Conservation (phyloP, 306 rosid genomes). For the Sicyos baderoa region DNA sequence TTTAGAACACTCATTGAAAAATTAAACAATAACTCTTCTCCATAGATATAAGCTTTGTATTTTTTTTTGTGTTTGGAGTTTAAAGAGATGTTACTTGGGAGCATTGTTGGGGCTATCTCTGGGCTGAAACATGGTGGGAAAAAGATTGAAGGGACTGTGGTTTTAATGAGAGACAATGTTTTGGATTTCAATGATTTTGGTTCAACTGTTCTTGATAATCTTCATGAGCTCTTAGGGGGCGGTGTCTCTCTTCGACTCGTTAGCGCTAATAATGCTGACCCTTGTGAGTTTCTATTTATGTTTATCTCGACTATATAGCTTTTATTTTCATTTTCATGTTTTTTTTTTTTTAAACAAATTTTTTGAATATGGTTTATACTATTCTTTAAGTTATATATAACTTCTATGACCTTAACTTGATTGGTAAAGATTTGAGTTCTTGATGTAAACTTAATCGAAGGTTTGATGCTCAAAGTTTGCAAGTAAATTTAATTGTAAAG, state of each 20-base stretch:
- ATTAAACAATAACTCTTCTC: neutral
- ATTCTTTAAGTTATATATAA: too few relatives aligned
- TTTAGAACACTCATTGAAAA: neutral
- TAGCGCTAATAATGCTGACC: slow-evolving; percentile 18
- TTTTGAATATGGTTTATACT: too few relatives aligned
- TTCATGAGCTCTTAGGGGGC: slow-evolving; percentile 16
- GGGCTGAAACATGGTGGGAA: slow-evolving; percentile 8
- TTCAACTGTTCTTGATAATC: slow-evolving; percentile 13
- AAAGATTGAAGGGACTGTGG: slow-evolving; percentile 21
- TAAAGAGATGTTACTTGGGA: neutral
- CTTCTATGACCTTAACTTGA: too few relatives aligned
- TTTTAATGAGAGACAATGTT: slow-evolving; percentile 19
- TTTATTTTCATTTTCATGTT: neutral
- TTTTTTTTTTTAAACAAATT: neutral
- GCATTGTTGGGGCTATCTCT: slow-evolving; percentile 3
- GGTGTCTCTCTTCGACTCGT: slow-evolving; percentile 16
- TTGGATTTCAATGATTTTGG: slow-evolving; percentile 20
- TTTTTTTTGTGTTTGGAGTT: neutral
- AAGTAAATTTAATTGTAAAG: too few relatives aligned
- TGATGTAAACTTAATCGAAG: too few relatives aligned
- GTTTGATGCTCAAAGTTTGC: too few relatives aligned
- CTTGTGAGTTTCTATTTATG: slow-evolving; percentile 15
- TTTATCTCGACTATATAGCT: neutral
- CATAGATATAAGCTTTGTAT: neutral
- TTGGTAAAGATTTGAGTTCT: too few relatives aligned